Conservation (phyloP, 192 early-diverging fungal genomes). For the Backusella macrospora region DNA sequence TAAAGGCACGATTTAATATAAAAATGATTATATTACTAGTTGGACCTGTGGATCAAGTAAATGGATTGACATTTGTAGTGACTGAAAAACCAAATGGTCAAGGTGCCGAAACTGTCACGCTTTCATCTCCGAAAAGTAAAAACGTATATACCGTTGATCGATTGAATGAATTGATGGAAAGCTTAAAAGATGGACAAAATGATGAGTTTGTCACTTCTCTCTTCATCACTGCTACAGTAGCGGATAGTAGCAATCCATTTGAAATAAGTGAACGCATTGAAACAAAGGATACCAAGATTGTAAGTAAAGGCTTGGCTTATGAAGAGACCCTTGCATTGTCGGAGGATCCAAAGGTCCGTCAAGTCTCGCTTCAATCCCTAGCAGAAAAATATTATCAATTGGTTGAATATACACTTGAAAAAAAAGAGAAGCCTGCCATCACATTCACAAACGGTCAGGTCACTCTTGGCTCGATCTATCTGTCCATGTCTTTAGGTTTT, state of each 20-base stretch:
- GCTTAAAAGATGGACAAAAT: conserved; percentile 13
- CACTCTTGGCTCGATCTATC: conserved; percentile 39
- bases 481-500: conserved; percentile 35
- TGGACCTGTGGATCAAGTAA: conserved; percentile 3
- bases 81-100: conserved; percentile 19
- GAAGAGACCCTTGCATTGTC: conserved; percentile 15
- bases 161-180: conserved; percentile 38
- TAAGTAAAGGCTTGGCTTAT: conserved; percentile 43
- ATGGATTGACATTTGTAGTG: conserved; percentile 17
- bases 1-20: background rate
- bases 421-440: conserved; percentile 34
- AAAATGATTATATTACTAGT: conserved; percentile 30
- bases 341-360: background rate
- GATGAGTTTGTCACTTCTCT: conserved; percentile 37
- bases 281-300: conserved; percentile 47
- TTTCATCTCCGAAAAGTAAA: conserved; percentile 47
- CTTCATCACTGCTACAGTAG: conserved; percentile 40
- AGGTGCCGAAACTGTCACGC: conserved; percentile 39
- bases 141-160: conserved; percentile 42
- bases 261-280: conserved; percentile 42
- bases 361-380: background rate
- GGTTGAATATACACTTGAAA: conserved; percentile 6
- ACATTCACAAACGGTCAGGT: conserved; percentile 45
- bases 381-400: conserved; percentile 31
- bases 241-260: conserved; percentile 16